Percentiles rank a stretch among this genome's conserved stretches.
These are phyloP conservation scores for Sclerotiophoma versabilis DNA, from an alignment of 2,329 filamentous ascomycete species.

Conservation along the genomic window DNA sequence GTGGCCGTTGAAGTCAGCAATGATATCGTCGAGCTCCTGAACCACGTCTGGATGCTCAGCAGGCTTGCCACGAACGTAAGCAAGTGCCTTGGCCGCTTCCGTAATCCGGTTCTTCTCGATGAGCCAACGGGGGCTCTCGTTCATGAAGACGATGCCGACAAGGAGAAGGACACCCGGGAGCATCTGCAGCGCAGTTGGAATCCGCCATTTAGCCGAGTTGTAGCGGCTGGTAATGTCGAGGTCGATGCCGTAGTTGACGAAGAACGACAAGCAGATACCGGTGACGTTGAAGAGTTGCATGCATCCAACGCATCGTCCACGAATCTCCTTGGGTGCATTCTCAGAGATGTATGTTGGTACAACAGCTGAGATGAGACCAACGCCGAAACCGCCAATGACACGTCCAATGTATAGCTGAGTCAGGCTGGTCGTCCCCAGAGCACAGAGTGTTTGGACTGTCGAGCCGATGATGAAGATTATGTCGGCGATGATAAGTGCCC, in stretches of 20 bases:
- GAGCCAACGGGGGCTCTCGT: conserved; percentile 62
- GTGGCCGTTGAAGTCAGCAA: conserved; percentile 52
- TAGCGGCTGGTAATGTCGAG: conserved; percentile 51
- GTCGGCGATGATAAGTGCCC: conserved; percentile 52
- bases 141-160: conserved; percentile 58
- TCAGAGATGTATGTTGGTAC: conserved; percentile 56
- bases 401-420: conserved; percentile 53
- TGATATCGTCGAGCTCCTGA: conserved; percentile 54
- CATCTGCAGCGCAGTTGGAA: conserved; percentile 61
- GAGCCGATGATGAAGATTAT: conserved; percentile 53
- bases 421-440: conserved; percentile 43
- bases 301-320: conserved; percentile 49
- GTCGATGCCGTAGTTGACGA: conserved; percentile 61
- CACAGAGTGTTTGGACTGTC: conserved; percentile 51
- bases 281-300: conserved; percentile 54
- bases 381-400: conserved; percentile 55
- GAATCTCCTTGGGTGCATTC: conserved; percentile 53
- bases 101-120: conserved; percentile 58
- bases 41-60: conserved; percentile 46
- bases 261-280: conserved; percentile 60
- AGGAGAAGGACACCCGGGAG: conserved; percentile 60
- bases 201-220: conserved; percentile 60
- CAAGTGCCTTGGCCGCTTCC: conserved; percentile 53
- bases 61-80: conserved; percentile 48
- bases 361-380: conserved; percentile 53